A percentile compares a stretch with the other conserved stretches of the same genome.
phyloP scores from a whole-genome alignment of 73 alveolate genomes.

The Symbiodinium pilosum region DNA sequence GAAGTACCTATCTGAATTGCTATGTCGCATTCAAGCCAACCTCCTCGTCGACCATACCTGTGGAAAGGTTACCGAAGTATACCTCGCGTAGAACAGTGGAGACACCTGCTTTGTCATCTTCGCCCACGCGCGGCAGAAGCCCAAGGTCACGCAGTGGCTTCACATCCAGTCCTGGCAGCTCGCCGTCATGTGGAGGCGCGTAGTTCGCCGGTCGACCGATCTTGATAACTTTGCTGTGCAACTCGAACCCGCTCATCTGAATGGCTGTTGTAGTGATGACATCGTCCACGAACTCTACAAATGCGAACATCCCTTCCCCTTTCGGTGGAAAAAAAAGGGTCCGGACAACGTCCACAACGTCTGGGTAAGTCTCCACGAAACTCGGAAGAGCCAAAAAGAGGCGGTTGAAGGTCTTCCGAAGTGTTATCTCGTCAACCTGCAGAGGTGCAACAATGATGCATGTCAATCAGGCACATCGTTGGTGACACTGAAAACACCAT shows the following conservation, averaged over 20 bases:
- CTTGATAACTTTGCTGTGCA: neutral
- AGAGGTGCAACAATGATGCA: neutral
- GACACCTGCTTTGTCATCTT: neutral
- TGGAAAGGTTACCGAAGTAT: slow-evolving; percentile 57
- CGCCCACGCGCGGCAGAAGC: neutral
- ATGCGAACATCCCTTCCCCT: slow-evolving; percentile 63
- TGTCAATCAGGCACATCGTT: too few relatives aligned
- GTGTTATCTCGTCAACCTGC: slow-evolving; percentile 33
- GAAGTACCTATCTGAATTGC: too few relatives aligned
- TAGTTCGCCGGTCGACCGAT: slow-evolving; percentile 55
- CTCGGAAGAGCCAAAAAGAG: slow-evolving; percentile 42
- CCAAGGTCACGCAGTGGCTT: slow-evolving; percentile 42
- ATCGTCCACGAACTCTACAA: slow-evolving; percentile 49
- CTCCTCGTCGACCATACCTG: slow-evolving; percentile 54
- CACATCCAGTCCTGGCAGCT: slow-evolving; percentile 36
- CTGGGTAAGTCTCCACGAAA: slow-evolving; percentile 52
- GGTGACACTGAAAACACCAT: neutral
- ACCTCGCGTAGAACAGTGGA: slow-evolving; percentile 36
- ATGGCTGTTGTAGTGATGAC: slow-evolving; percentile 33
- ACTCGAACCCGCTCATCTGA: slow-evolving; percentile 62
- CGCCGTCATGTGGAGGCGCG: neutral
- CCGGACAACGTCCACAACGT: slow-evolving; percentile 17
- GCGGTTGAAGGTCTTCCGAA: slow-evolving; percentile 51
- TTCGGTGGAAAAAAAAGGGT: slow-evolving; percentile 52
- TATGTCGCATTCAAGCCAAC: neutral